These are phyloP conservation scores for Claviceps lovelessii DNA, from an alignment of 2,329 filamentous ascomycete genomes.

Conservation along the genomic window DNA sequence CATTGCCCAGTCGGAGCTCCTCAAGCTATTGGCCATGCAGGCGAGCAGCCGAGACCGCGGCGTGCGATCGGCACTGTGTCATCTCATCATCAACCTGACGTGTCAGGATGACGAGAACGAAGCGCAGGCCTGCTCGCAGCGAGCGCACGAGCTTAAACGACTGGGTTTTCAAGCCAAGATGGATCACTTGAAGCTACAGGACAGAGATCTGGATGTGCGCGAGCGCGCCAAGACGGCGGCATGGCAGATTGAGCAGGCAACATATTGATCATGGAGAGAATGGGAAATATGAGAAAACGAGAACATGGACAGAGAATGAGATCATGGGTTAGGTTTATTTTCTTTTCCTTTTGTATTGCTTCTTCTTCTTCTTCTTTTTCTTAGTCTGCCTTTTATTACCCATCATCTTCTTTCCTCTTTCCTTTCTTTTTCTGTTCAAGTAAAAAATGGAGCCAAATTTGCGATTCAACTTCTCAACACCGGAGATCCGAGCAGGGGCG, in stretches of 20 bases:
- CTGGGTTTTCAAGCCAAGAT: conserved; percentile 58
- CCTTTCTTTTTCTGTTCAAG: no score
- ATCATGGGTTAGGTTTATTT: no score
- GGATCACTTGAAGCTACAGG: conserved; percentile 44
- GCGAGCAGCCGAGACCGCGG: conserved; percentile 58
- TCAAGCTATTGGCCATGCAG: conserved; percentile 58
- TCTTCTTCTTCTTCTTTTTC: no score
- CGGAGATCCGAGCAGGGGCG: no score
- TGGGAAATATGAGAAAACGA: no score
- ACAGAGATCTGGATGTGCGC: conserved; percentile 66
- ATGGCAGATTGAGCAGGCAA: conserved; percentile 48
- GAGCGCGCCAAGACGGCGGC: conserved; percentile 72
- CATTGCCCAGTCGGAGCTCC: conserved; percentile 60
- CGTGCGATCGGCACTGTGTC: conserved; percentile 66
- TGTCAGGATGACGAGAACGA: conserved; percentile 67
- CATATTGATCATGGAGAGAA: neutral
- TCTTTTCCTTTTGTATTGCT: no score
- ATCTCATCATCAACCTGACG: conserved; percentile 73
- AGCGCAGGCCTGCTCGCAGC: conserved; percentile 45
- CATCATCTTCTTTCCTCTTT: no score
- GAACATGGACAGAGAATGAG: no score
- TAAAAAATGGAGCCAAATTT: no score
- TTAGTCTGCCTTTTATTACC: no score
- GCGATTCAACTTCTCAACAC: no score
- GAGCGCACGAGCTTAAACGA: conserved; percentile 54